Base-by-base conservation (phyloP, 495 filamentous ascomycete species). In the Lophium mytilinum region DNA sequence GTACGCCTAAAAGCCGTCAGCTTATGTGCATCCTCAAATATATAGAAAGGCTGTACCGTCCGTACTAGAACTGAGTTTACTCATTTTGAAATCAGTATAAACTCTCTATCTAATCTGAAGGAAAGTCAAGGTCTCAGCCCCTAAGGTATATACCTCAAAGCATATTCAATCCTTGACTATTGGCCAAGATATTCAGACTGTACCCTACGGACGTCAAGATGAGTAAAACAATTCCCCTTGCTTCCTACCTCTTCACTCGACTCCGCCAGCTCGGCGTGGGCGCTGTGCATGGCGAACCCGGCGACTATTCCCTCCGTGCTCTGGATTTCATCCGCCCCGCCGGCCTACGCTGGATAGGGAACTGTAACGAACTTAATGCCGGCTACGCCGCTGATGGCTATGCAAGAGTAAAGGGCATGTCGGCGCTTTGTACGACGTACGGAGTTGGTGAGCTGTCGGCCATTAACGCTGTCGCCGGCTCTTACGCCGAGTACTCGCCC, bases 381-480 rank as follows among this genome's bases (percentile, higher is more conserved):
- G 82, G 80, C 15, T 91, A 91, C 60, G 87, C 88, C 10, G 84
- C 88, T 10, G 88, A 93, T 71, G 88, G 86, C 9, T 91, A 91
- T 66, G 85, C 86, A 33, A 76, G 88, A 33, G 75, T 87, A 50
- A 86, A 85, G 57, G 86, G 87, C 30, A 77, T 90, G 14, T 76
- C 77, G 10, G 88, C 89, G 2, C 66, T 92, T 46, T 71, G 90
- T 37, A 93, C 88, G 35, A 90, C 87, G 0, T 91, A 88, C 55
- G 88, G 88, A 33, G 86, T 90, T 14, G 88, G 88, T 24, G 88
- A 91, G 66, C 74, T 91, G 4, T 88, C 84, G 4, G 85, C 85
- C 36, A 67, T 89, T 55, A 89, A 89, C 57, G 71, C 58, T 15
- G 58, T 73, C 21, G 68, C 69, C 0, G 71, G 69, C 0, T 53